Percentiles rank a stretch among this genome's conserved stretches.
phyloP scores from a whole-genome alignment of 108 stramenopile genomes.

The Nitzschia inconspicua region DNA sequence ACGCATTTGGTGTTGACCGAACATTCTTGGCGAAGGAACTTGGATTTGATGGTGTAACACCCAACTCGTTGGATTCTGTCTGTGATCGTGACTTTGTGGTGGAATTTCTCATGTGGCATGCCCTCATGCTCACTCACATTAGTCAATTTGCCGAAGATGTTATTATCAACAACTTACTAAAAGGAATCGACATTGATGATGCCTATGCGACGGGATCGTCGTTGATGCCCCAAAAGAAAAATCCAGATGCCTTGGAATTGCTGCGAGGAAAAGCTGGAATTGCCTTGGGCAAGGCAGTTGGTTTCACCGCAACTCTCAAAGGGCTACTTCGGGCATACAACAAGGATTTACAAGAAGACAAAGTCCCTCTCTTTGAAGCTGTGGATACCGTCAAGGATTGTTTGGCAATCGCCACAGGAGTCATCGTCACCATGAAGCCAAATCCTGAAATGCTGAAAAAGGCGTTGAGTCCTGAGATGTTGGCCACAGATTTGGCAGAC shows the following conservation, averaged over 20 bases:
- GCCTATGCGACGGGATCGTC: constrained; percentile 98
- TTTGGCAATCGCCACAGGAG: constrained; percentile 94
- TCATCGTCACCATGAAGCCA: constrained; percentile 92
- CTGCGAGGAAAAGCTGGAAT: constrained; percentile 97
- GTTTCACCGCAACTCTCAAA: constrained; percentile 93
- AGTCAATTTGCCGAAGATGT: constrained; percentile 98
- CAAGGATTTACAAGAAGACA: constrained; percentile 99
- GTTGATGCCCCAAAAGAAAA: constrained; percentile 99
- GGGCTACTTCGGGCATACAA: constrained; percentile 99
- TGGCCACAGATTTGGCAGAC: constrained; percentile 99
- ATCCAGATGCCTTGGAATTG: constrained; percentile 98
- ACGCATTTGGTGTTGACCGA: constrained; percentile 97
- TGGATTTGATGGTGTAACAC: constrained; percentile 91
- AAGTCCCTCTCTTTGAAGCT: constrained; percentile 94
- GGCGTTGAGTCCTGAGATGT: constrained; percentile 95
- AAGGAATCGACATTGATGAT: constrained; percentile 91
- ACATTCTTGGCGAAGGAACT: constrained; percentile 88
- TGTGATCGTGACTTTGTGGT: constrained; percentile 99
- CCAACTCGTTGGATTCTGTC: constrained; percentile 94
- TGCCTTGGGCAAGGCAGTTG: constrained; percentile 87
- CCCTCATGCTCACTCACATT: constrained; percentile 87
- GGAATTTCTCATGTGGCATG: constrained; percentile 98
- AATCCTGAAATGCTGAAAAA: constrained; percentile 83
- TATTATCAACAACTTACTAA: constrained; percentile 94
- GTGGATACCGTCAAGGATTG: constrained; percentile 95